Percentiles rank a stretch among this genome's conserved stretches.
These are phyloP conservation scores for Aureobasidium namibiae DNA, from an alignment of 2,329 filamentous ascomycete genomes.

Conservation along the genomic window DNA sequence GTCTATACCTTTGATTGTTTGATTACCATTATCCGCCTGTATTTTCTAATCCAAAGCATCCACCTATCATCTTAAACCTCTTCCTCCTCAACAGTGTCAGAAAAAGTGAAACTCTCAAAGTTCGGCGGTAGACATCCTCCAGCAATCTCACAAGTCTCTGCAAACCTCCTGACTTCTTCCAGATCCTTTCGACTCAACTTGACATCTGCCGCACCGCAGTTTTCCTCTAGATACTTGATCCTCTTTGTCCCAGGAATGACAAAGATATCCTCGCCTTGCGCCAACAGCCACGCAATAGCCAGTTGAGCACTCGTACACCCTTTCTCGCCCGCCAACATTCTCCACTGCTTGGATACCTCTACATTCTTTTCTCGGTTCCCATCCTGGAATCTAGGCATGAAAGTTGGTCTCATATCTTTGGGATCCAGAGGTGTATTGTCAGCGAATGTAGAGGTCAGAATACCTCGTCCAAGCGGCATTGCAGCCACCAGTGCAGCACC, in stretches of 20 bases:
- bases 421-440: conserved; percentile 26
- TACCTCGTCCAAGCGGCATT: conserved; percentile 33
- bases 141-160: conserved; percentile 23
- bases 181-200: conserved; percentile 22
- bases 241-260: conserved; percentile 23
- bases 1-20: not conserved
- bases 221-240: conserved; percentile 23
- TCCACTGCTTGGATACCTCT: conserved; percentile 24
- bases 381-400: conserved; percentile 24
- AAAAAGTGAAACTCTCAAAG: conserved; percentile 28
- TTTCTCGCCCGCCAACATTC: conserved; percentile 23
- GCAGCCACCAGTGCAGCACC: conserved; percentile 36
- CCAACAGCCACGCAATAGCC: conserved; percentile 24
- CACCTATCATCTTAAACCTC: not conserved
- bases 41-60: not conserved
- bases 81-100: conserved; percentile 28
- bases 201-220: conserved; percentile 17
- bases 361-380: conserved; percentile 24
- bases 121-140: conserved; percentile 32
- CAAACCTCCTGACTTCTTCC: conserved; percentile 20
- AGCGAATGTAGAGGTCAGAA: conserved; percentile 36
- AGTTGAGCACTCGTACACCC: conserved; percentile 24
- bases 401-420: conserved; percentile 22
- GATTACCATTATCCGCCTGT: not conserved
- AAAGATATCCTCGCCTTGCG: conserved; percentile 23